Conservation (phyloP, 306 rosid species). For the Prunus mume region DNA sequence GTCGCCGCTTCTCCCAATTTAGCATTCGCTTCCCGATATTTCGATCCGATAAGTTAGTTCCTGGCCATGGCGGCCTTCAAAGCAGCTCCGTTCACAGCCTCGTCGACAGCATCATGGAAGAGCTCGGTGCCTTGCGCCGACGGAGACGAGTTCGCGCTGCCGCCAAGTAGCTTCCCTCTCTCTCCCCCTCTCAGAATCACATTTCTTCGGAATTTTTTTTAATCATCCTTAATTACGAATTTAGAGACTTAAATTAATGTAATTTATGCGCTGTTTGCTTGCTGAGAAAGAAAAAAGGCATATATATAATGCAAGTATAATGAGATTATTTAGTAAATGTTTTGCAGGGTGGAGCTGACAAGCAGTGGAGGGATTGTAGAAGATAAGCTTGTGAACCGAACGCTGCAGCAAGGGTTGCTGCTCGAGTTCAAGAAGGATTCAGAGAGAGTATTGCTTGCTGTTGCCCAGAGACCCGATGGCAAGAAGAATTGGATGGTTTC, state of each 20-base stretch:
- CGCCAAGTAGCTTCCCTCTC: conserved; percentile 43
- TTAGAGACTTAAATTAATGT: not conserved
- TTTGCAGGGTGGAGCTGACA: conserved; percentile 49
- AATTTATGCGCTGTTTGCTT: conserved; percentile 7
- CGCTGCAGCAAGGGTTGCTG: conserved; percentile 68
- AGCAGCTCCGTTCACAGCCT: conserved; percentile 53
- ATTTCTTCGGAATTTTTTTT: not conserved
- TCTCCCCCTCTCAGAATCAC: not conserved
- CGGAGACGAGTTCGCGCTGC: conserved; percentile 45
- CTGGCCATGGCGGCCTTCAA: conserved; percentile 36
- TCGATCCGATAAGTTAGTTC: conserved; percentile 20
- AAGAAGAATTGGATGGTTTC: conserved; percentile 99
- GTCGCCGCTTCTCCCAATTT: conserved; percentile 26
- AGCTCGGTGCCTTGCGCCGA: conserved; percentile 46
- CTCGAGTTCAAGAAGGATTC: conserved; percentile 93
- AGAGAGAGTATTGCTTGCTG: conserved; percentile 73
- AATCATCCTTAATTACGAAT: not conserved
- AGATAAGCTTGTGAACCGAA: conserved; percentile 58
- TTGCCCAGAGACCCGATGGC: conserved; percentile 92
- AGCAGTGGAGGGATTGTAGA: conserved; percentile 56
- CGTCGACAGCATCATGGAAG: conserved; percentile 62
- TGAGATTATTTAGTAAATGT: not conserved
- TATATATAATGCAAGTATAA: not conserved
- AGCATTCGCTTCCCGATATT: conserved; percentile 11
- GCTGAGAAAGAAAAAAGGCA: not conserved